A percentile compares a stretch with the other conserved stretches of the same genome.
These are phyloP conservation scores for Boletus sp. DNA, from an alignment of 768 basidiomycete genomes.

Conservation along the genomic window DNA sequence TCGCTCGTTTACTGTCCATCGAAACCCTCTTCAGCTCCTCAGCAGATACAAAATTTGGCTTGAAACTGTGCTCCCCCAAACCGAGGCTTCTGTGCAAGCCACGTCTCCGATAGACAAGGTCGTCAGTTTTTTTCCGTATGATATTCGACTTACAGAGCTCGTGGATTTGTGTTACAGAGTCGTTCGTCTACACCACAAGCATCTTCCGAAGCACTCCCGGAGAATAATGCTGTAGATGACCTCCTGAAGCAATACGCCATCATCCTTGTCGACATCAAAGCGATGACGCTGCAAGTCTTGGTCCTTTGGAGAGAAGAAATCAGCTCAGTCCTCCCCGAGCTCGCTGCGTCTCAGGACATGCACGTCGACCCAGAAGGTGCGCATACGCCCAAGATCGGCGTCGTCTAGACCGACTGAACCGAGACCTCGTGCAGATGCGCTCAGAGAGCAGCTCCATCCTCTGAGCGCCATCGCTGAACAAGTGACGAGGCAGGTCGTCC, in stretches of 20 bases:
- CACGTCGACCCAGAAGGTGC: conserved; percentile 51
- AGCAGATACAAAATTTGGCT: conserved; percentile 82
- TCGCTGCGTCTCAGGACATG: conserved; percentile 31
- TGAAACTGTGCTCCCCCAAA: conserved; percentile 47
- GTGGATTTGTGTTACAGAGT: conserved; percentile 27
- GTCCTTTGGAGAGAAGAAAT: conserved; percentile 73
- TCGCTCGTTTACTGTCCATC: background rate
- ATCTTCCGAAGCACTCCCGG: conserved; percentile 48
- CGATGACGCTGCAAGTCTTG: conserved; percentile 49
- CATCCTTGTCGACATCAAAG: conserved; percentile 66
- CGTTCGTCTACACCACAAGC: conserved; percentile 55
- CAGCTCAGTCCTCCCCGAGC: conserved; percentile 55
- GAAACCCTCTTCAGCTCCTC: conserved; percentile 54
- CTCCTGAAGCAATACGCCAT: conserved; percentile 63
- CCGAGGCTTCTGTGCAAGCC: conserved; percentile 39
- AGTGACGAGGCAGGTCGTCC: conserved; percentile 61
- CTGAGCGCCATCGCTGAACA: conserved; percentile 54
- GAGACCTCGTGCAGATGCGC: conserved; percentile 42
- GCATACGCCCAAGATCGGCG: conserved; percentile 6
- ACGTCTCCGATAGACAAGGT: conserved; percentile 38
- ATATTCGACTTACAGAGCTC: background rate
- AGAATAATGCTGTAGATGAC: conserved; percentile 63
- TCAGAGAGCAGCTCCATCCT: conserved; percentile 50
- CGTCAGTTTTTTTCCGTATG: conserved; percentile 15
- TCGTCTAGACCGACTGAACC: background rate